These are phyloP conservation scores for Prunus armeniaca DNA, from an alignment of 306 rosid species.

Conservation along the genomic window DNA sequence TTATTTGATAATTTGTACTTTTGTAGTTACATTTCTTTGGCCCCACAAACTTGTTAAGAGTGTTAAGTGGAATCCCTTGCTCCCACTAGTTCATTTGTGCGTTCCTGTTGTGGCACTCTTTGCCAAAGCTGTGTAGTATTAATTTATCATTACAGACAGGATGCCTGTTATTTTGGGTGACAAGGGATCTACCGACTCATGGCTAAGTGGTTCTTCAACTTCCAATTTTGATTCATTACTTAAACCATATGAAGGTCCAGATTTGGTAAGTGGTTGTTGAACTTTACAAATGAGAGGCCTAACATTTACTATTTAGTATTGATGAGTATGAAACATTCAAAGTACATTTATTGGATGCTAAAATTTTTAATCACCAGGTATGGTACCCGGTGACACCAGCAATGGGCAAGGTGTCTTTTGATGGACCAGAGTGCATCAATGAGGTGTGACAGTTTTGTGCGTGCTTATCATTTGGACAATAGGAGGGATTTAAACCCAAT, in stretches of 20 bases:
- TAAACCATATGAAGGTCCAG: constrained; percentile 68
- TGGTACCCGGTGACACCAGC: constrained; percentile 88
- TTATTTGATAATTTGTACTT: neutral
- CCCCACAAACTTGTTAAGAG: neutral
- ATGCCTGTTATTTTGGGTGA: constrained; percentile 93
- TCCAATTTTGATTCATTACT: constrained; percentile 55
- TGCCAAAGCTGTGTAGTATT: constrained; percentile 19
- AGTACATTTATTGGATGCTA: constrained; percentile 5
- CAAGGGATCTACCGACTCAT: constrained; percentile 60
- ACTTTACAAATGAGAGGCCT: constrained; percentile 1
- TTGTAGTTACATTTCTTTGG: neutral
- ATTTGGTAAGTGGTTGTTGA: constrained; percentile 57
- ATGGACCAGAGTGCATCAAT: constrained; percentile 80
- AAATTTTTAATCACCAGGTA: constrained; percentile 35
- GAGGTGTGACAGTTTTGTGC: constrained; percentile 48
- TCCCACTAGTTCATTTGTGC: neutral
- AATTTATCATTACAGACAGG: constrained; percentile 50
- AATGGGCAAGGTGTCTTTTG: constrained; percentile 82
- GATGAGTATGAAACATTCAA: neutral
- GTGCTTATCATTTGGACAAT: neutral
- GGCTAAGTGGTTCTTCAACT: constrained; percentile 56
- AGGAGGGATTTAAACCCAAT: neutral
- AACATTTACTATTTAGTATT: neutral
- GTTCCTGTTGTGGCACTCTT: neutral
- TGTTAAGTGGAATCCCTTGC: neutral